Evolutionary conservation across 345 rosid species (phyloP).

Genomic region (Leavenworthia alabamica): DNA sequence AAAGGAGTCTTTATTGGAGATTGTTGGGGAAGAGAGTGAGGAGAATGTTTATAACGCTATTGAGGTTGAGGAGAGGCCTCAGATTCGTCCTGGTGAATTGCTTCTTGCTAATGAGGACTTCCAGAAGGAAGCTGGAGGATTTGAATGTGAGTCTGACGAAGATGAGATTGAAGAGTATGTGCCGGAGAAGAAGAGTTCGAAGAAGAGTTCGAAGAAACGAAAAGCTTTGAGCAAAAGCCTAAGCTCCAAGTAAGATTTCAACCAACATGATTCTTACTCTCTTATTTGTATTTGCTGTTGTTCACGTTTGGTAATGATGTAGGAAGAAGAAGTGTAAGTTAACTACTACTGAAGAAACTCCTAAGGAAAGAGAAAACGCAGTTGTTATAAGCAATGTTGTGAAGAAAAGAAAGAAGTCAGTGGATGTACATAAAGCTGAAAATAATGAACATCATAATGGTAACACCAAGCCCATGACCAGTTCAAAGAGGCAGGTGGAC

Average conservation of each 20-base stretch:
- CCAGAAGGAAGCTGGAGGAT: conserved; percentile 52
- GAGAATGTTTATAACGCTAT: conserved; percentile 29
- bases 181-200: no score
- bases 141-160: conserved; percentile 56
- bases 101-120: conserved; percentile 69
- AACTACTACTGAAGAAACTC: conserved; percentile 38
- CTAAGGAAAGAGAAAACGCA: conserved; percentile 12
- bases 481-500: conserved; percentile 37
- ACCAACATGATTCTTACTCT: not conserved
- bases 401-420: conserved; percentile 26
- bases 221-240: conserved; percentile 51
- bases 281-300: not conserved
- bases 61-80: conserved; percentile 37
- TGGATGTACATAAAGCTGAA: conserved; percentile 21
- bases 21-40: conserved; percentile 26
- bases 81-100: conserved; percentile 27
- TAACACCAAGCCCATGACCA: conserved; percentile 15
- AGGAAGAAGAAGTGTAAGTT: conserved; percentile 70
- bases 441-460: no score
- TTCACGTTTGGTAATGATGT: conserved; percentile 12
- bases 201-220: conserved; percentile 55
- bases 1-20: conserved; percentile 30
- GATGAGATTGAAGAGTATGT: conserved; percentile 28
- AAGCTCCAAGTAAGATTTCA: conserved; percentile 53
- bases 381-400: conserved; percentile 1